Evolutionary conservation across 768 basidiomycete species (phyloP).

Genomic region (Boletellus ananas): DNA sequence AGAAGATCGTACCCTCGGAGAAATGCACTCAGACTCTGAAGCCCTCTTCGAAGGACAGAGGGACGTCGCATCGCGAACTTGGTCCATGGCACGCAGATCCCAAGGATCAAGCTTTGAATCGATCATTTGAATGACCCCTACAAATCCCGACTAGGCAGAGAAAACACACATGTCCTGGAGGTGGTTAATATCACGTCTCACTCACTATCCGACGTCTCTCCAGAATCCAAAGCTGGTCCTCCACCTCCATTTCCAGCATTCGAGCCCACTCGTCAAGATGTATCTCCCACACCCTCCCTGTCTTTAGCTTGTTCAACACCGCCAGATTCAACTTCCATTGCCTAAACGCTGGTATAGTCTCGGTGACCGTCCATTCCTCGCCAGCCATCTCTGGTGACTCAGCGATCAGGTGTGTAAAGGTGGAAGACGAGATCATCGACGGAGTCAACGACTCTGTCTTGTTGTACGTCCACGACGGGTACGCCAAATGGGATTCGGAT

Average conservation of each 20-base stretch:
- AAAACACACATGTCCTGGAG: too few species aligned
- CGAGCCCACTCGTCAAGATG: constrained; percentile 20
- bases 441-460: constrained; percentile 70
- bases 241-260: constrained; percentile 37
- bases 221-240: constrained; percentile 48
- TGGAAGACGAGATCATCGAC: constrained; percentile 36
- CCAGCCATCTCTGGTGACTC: constrained; percentile 36
- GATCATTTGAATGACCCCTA: too few species aligned
- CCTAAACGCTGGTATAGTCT: constrained; percentile 43
- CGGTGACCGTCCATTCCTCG: constrained; percentile 42
- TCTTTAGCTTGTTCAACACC: constrained; percentile 16
- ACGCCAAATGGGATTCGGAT: constrained; percentile 8
- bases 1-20: too few species aligned
- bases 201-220: constrained; percentile 25
- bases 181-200: too few species aligned
- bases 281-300: constrained; percentile 22
- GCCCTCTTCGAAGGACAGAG: too few species aligned
- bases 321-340: constrained; percentile 32
- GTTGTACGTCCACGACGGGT: constrained; percentile 62
- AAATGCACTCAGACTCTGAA: too few species aligned
- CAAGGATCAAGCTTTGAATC: too few species aligned
- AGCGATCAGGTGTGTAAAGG: constrained; percentile 62
- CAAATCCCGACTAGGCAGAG: too few species aligned
- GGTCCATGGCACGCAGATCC: too few species aligned
- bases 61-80: too few species aligned